A percentile compares a stretch with the other conserved stretches of the same genome.
phyloP scores from a whole-genome alignment of 352 stramenopile genomes.

The Pseudoperonospora humuli region DNA sequence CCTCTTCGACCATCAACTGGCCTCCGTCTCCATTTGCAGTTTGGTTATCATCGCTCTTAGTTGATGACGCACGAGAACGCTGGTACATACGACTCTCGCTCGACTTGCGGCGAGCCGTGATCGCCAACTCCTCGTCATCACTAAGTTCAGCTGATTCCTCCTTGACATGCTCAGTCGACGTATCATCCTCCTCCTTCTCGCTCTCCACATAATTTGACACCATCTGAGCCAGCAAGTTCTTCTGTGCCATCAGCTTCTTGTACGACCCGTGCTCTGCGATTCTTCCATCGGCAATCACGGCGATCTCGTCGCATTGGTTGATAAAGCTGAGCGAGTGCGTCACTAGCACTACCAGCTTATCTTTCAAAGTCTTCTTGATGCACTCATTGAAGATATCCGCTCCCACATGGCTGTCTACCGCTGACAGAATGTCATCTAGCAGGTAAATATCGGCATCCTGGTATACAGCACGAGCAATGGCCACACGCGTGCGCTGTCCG shows the following conservation, averaged over 20 bases:
- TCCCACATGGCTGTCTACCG: conserved; percentile 92
- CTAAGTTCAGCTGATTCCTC: conserved; percentile 14
- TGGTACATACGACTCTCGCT: conserved; percentile 23
- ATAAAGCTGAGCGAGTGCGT: conserved; percentile 64
- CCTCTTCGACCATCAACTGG: conserved; percentile 61
- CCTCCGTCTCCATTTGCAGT: conserved; percentile 30
- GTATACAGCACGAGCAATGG: conserved; percentile 75
- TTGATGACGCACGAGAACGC: conserved; percentile 48
- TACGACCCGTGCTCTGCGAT: conserved; percentile 73
- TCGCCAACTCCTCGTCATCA: conserved; percentile 32
- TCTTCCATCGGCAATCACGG: conserved; percentile 46
- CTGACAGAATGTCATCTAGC: conserved; percentile 91
- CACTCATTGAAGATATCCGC: conserved; percentile 87
- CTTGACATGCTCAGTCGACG: conserved; percentile 11
- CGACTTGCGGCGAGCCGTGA: conserved; percentile 13
- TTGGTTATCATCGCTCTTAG: conserved; percentile 43
- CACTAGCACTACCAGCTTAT: conserved; percentile 81
- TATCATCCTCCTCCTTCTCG: conserved; percentile 46
- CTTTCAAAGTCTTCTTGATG: conserved; percentile 42
- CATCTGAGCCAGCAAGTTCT: conserved; percentile 60
- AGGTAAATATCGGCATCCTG: conserved; percentile 83
- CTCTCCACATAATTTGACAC: conserved; percentile 57
- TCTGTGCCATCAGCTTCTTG: conserved; percentile 51
- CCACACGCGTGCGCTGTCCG: conserved; percentile 87
- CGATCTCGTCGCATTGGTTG: conserved; percentile 48